Base-by-base conservation (phyloP, 768 basidiomycete genomes). In the Mycena kentingensis region DNA sequence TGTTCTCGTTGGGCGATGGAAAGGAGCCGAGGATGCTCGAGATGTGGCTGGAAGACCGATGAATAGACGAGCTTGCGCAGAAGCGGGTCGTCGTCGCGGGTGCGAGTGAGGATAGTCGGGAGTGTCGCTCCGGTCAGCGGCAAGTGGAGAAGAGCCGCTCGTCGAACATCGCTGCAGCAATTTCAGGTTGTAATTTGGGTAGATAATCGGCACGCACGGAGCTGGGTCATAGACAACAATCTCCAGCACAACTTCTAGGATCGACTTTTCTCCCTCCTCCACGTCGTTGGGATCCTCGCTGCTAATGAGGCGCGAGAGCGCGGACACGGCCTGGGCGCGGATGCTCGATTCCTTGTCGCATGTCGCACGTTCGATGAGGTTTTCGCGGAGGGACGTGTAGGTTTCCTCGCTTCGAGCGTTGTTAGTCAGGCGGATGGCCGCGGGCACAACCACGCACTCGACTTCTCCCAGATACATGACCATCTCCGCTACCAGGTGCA, bases 401-500 rank as follows among this genome's bases (percentile, higher is more conserved):
- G 87, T 75, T 52, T 93, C 90, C 70, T 96, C 93, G 58, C 95
- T 98, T 64, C 4, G 10, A 28, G 38, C 39, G 37, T 24, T 58
- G 49, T 29, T 2, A 29, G 11, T 18, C 5, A 57, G 2, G 31
- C 34, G 26, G 21, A 19, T 11, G 15, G 22, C 16, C 12, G 12
- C 21, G 13, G 11, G 21, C n/a, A 13, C 2, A 21, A 7, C 8
- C 5, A 80, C 88, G 60, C 66, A 88, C 94, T 97, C 94, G 41
- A 98, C 82, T 73, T 93, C 90, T 1, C 92, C 92, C 2, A 97
- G 75, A 57, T 86, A 84, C 2, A 84, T 77, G 39, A 98, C 87
- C 78, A 94, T 85, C 61, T 93, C 87, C 0, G 90, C 86, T n/a
- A 95, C 82, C 19, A 90, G 71, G 48, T 90, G 88, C 0, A 92